Percentiles rank a stretch among this genome's conserved stretches.
Conservation (phyloP, 805 yeast species). For the Candida arabinofermentans region DNA sequence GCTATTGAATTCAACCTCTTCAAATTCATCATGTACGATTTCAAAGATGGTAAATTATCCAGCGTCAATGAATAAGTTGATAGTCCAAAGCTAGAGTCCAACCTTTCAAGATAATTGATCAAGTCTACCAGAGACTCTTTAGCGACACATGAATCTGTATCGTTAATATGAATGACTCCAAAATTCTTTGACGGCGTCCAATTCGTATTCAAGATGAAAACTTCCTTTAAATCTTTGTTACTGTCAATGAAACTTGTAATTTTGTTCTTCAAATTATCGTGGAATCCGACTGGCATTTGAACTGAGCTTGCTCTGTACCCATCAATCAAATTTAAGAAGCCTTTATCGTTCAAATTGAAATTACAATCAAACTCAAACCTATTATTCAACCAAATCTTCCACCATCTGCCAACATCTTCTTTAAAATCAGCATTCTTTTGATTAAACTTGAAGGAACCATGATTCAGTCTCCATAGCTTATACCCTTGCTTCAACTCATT, state of each 20-base stretch:
- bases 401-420: constrained; percentile 30
- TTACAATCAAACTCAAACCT: constrained; percentile 24
- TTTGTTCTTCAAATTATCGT: constrained; percentile 23
- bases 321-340: constrained; percentile 28
- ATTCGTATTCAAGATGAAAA: constrained; percentile 25
- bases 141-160: constrained; percentile 15
- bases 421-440: constrained; percentile 7
- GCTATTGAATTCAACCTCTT: constrained; percentile 16
- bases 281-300: constrained; percentile 26
- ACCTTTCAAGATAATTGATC: constrained; percentile 22
- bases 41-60: constrained; percentile 25
- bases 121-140: constrained; percentile 18
- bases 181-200: constrained; percentile 30
- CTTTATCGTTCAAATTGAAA: constrained; percentile 29
- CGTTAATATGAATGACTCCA: constrained; percentile 26
- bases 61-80: constrained; percentile 23
- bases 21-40: constrained; percentile 15
- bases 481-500: constrained; percentile 29
- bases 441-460: constrained; percentile 26
- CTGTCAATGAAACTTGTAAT: constrained; percentile 10
- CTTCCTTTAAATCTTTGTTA: constrained; percentile 16
- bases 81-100: constrained; percentile 24
- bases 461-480: constrained; percentile 30
- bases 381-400: constrained; percentile 33
- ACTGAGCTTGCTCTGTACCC: constrained; percentile 30